Evolutionary conservation across 129 eudicot genomes (phyloP).

Genomic region (Lactuca saligna): DNA sequence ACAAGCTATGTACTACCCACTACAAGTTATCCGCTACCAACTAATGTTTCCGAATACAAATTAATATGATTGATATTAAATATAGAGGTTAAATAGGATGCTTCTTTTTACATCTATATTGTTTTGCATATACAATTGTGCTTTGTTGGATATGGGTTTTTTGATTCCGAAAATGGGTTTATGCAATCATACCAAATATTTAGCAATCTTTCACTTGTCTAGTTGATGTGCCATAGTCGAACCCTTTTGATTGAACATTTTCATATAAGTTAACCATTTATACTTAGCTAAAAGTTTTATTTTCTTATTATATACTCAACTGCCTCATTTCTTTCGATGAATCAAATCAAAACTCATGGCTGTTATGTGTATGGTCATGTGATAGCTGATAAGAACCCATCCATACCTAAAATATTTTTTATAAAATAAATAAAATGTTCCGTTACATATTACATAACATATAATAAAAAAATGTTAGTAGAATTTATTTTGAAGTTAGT

Average conservation of each 20-base stretch:
- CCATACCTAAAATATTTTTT: conserved; percentile 12
- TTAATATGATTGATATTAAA: too few relatives aligned
- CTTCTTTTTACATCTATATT: too few relatives aligned
- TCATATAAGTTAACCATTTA: conserved; percentile 15
- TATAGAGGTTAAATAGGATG: too few relatives aligned
- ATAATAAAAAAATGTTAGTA: too few relatives aligned
- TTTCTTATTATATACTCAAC: conserved; percentile 21
- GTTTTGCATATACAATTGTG: background rate
- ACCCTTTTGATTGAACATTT: conserved; percentile 31
- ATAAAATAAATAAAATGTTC: background rate
- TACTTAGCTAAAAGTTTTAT: conserved; percentile 17
- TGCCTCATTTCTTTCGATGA: conserved; percentile 35
- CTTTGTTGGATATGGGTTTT: background rate
- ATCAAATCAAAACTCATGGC: conserved; percentile 36
- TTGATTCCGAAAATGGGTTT: background rate
- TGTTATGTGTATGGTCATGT: conserved; percentile 28
- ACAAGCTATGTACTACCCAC: too few relatives aligned
- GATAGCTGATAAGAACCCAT: conserved; percentile 32
- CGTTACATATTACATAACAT: too few relatives aligned
- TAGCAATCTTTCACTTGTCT: conserved; percentile 29
- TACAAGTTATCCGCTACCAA: too few relatives aligned
- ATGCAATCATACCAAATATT: conserved; percentile 24
- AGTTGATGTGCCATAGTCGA: conserved; percentile 28
- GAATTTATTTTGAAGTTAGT: too few relatives aligned
- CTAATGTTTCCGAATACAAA: too few relatives aligned